phyloP scores from a whole-genome alignment of 805 yeast species.

The Tetrapisispora namnaoensis region DNA sequence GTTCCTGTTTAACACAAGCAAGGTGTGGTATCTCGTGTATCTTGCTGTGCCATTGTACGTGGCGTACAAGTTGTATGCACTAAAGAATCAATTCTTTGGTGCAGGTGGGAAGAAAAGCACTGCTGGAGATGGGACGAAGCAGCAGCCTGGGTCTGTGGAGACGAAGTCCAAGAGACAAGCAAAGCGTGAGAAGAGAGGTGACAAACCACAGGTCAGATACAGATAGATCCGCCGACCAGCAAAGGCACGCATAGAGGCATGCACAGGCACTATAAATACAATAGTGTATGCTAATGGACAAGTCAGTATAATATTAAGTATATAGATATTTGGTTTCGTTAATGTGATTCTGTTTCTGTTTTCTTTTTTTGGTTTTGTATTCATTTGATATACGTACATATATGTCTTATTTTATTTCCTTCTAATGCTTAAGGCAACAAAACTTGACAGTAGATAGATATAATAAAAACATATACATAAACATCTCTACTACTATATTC shows the following conservation, averaged over 20 bases:
- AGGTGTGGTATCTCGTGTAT: conserved; percentile 39
- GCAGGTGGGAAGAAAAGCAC: conserved; percentile 5
- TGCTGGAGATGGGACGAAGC: not conserved
- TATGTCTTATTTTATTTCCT: not conserved
- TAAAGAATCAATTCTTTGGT: conserved; percentile 18
- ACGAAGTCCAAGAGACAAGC: conserved; percentile 34
- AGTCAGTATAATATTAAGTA: too few species aligned
- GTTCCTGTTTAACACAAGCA: conserved; percentile 36
- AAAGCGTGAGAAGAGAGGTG: conserved; percentile 34
- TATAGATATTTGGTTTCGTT: too few species aligned
- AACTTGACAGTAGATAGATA: not conserved
- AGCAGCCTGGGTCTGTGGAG: not conserved
- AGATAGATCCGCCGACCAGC: conserved; percentile 12
- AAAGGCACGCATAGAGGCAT: too few species aligned
- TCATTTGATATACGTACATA: too few species aligned
- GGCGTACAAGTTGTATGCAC: conserved; percentile 31
- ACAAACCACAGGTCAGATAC: conserved; percentile 30
- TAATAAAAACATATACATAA: conserved; percentile 1
- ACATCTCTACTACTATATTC: conserved; percentile 2
- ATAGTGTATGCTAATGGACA: too few species aligned
- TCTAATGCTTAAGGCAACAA: not conserved
- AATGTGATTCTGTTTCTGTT: not conserved
- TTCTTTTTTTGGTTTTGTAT: too few species aligned
- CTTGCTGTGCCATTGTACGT: conserved; percentile 32
- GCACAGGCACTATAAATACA: too few species aligned